phyloP scores from a whole-genome alignment of 441 rosid genomes.

The Caryocar brasiliense region DNA sequence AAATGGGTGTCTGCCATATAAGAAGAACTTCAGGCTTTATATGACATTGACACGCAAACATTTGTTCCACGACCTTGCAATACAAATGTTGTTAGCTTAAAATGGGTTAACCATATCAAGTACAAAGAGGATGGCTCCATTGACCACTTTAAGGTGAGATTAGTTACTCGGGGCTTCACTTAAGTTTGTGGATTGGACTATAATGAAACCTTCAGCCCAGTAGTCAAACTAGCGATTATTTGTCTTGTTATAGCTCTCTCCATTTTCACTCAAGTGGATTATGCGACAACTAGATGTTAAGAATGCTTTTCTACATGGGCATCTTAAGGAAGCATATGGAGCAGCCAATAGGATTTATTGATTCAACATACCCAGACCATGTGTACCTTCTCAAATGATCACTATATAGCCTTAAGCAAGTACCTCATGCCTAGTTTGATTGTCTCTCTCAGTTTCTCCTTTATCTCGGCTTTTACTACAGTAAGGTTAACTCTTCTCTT shows the following conservation, averaged over 20 bases:
- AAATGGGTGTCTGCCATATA: neutral
- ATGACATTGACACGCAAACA: neutral
- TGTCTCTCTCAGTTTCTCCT: neutral
- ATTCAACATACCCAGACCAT: no score
- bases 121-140: neutral
- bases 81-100: neutral
- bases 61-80: neutral
- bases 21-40: neutral
- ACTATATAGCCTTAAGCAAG: no score
- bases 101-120: neutral
- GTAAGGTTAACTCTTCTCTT: neutral
- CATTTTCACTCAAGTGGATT: neutral
- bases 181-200: neutral
- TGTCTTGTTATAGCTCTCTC: neutral
- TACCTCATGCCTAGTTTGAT: constrained; percentile 4
- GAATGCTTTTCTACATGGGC: neutral
- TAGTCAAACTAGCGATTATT: neutral
- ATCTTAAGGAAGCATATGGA: no score
- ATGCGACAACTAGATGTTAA: neutral
- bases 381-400: no score
- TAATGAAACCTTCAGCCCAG: neutral
- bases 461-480: neutral
- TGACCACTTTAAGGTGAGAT: neutral
- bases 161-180: neutral
- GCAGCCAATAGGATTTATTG: no score